These are phyloP conservation scores for Graphiopsis chlorocephala DNA, from an alignment of 2,329 filamentous ascomycete species.

Conservation along the genomic window DNA sequence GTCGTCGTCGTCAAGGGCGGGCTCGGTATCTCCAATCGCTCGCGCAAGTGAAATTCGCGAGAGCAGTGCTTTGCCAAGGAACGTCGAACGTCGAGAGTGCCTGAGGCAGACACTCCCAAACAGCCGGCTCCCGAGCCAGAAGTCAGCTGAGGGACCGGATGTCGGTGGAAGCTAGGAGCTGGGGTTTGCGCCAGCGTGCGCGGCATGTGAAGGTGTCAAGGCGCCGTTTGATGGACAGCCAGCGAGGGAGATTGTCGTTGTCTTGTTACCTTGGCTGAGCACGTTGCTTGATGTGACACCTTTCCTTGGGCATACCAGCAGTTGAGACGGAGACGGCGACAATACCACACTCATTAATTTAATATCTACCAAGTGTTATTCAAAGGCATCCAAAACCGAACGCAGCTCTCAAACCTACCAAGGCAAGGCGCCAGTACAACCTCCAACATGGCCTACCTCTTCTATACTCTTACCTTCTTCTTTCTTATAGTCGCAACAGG, in stretches of 20 bases:
- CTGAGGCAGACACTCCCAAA: not conserved
- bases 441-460: constrained; percentile 69
- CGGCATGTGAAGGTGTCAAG: constrained; percentile 2
- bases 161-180: constrained; percentile 7
- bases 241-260: not conserved
- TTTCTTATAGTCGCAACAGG: constrained; percentile 69
- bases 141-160: not conserved
- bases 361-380: not conserved
- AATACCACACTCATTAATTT: not conserved
- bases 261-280: not conserved
- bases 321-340: not conserved
- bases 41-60: constrained; percentile 3
- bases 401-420: not conserved
- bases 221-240: not conserved
- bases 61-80: not conserved
- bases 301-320: not conserved
- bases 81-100: not conserved
- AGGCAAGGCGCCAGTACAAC: not conserved
- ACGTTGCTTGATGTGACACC: not conserved
- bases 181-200: not conserved
- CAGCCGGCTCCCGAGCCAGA: not conserved
- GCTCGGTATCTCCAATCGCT: not conserved
- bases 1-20: constrained; percentile 10
- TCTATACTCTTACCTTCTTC: constrained; percentile 73
- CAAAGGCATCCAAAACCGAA: not conserved